Evolutionary conservation across 345 rosid species (phyloP).

Genomic region (Iberis pinnata): DNA sequence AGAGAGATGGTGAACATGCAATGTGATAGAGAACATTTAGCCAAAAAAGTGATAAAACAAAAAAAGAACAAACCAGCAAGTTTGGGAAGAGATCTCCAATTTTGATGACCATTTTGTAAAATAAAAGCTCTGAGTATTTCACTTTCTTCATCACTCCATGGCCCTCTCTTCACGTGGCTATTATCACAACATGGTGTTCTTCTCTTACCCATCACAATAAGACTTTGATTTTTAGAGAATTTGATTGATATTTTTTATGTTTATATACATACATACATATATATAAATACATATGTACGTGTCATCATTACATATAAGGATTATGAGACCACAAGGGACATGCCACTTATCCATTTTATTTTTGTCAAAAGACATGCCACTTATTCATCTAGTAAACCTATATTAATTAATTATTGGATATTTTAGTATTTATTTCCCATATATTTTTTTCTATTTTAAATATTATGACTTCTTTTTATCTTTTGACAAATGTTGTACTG

Average conservation of each 20-base stretch:
- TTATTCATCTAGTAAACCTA: slow-evolving; percentile 5
- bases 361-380: slow-evolving; percentile 30
- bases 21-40: too few relatives aligned
- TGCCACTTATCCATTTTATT: too few relatives aligned
- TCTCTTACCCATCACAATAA: slow-evolving; percentile 15
- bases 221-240: slow-evolving; percentile 8
- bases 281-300: slow-evolving; percentile 11
- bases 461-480: neutral
- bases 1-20: slow-evolving; percentile 8
- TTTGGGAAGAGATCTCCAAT: slow-evolving; percentile 29
- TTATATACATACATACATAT: slow-evolving; percentile 1
- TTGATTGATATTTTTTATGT: neutral
- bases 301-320: neutral
- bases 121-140: slow-evolving; percentile 22
- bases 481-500: neutral
- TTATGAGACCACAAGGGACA: slow-evolving; percentile 24
- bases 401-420: slow-evolving; percentile 4
- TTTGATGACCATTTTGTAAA: slow-evolving; percentile 17
- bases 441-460: neutral
- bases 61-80: slow-evolving; percentile 22
- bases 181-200: slow-evolving; percentile 28
- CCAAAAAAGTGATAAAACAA: too few relatives aligned
- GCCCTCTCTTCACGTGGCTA: slow-evolving; percentile 26
- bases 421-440: slow-evolving; percentile 2
- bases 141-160: slow-evolving; percentile 29